Conservation (phyloP, 1,284 basidiomycete genomes). For the Chalciporus sp. region DNA sequence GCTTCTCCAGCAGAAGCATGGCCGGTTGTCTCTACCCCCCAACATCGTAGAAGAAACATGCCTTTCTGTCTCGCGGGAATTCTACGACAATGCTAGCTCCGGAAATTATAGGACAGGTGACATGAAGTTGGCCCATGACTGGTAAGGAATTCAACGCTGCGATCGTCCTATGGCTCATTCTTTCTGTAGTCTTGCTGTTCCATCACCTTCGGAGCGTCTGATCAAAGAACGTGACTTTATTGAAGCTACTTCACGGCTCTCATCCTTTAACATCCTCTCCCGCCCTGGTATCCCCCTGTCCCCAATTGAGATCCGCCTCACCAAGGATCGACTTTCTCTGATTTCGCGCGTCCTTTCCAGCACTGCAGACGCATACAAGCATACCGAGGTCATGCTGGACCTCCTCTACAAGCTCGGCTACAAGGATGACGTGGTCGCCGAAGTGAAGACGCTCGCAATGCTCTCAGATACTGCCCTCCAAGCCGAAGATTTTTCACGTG, state of each 20-base stretch:
- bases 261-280: slow-evolving; percentile 79
- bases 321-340: slow-evolving; percentile 82
- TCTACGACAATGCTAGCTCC: slow-evolving; percentile 90
- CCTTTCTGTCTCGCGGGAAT: slow-evolving; percentile 78
- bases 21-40: slow-evolving; percentile 53
- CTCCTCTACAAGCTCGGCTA: slow-evolving; percentile 87
- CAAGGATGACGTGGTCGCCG: slow-evolving; percentile 65
- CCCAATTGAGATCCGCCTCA: slow-evolving; percentile 88
- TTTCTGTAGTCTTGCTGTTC: slow-evolving; percentile 68
- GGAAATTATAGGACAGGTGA: slow-evolving; percentile 91
- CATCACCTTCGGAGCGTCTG: slow-evolving; percentile 63
- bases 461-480: slow-evolving; percentile 82
- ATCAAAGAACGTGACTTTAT: slow-evolving; percentile 85
- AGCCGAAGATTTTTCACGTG: slow-evolving; percentile 74
- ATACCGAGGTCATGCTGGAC: slow-evolving; percentile 87
- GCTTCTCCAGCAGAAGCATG: slow-evolving; percentile 59
- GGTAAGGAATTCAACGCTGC: slow-evolving; percentile 52
- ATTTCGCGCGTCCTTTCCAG: slow-evolving; percentile 81
- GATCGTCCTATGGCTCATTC: slow-evolving; percentile 13
- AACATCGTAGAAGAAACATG: slow-evolving; percentile 75
- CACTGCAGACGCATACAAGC: slow-evolving; percentile 84
- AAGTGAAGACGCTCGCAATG: slow-evolving; percentile 86
- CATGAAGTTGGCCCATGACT: slow-evolving; percentile 95
- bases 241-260: slow-evolving; percentile 88
- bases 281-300: slow-evolving; percentile 76